Percentiles rank a stretch among this genome's conserved stretches.
phyloP scores from a whole-genome alignment of 192 early-diverging fungal species.

The Gonapodya prolifera region DNA sequence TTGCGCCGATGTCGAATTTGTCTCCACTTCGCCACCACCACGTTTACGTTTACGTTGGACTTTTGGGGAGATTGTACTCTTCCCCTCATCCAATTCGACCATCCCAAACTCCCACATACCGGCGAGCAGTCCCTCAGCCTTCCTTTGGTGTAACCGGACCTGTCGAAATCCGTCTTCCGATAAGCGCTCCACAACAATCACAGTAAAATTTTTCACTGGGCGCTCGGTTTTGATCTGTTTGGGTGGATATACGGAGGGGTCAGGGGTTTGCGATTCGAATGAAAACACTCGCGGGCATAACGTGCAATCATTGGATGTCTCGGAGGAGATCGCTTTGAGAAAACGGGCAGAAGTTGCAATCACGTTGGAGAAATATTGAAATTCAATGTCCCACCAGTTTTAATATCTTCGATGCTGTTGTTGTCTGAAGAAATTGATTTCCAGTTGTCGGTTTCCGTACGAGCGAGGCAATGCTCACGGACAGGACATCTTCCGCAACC shows the following conservation, averaged over 20 bases:
- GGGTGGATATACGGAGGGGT: slow-evolving; percentile 17
- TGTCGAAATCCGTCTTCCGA: slow-evolving; percentile 7
- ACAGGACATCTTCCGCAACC: slow-evolving; percentile 51
- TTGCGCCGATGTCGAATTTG: slow-evolving; percentile 2
- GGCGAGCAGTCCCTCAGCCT: slow-evolving; percentile 35
- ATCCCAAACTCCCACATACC: slow-evolving; percentile 68
- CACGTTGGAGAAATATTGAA: no score
- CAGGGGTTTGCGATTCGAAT: slow-evolving; percentile 15
- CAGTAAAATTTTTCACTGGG: slow-evolving; percentile 12
- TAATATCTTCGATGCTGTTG: background rate
- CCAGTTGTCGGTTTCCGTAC: slow-evolving; percentile 27
- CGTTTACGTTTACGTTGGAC: background rate
- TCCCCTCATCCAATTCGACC: slow-evolving; percentile 9
- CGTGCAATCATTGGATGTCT: no score
- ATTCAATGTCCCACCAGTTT: no score
- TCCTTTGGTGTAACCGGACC: background rate
- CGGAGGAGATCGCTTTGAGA: no score
- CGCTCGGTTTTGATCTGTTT: slow-evolving; percentile 23
- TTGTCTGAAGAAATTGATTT: background rate
- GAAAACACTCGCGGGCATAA: no score
- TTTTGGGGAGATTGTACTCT: background rate
- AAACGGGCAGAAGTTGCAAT: no score
- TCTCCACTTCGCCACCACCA: background rate
- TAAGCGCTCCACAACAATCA: slow-evolving; percentile 40
- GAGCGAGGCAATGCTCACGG: slow-evolving; percentile 37